Evolutionary conservation across 768 basidiomycete species (phyloP), one percentile per base, ranked within the genome.

Genomic region (Artomyces pyxidatus): DNA sequence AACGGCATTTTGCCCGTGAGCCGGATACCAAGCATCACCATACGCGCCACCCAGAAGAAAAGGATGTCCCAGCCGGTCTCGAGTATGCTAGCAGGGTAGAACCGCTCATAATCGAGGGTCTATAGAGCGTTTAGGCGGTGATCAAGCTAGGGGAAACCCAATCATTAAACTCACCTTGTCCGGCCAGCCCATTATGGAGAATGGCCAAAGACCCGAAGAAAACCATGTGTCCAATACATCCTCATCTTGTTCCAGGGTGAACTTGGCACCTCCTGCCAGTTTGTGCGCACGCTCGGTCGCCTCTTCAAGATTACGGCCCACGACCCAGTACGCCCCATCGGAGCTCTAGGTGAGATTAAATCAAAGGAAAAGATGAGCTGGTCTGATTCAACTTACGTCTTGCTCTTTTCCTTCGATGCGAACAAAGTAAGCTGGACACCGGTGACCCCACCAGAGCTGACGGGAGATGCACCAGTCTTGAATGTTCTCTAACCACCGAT

Each of bases 31-130:
- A 98, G 81, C 60, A 99, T 70, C 42, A 88, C 95, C 95, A 98
- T 99, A 37, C 96, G 86, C 14, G 96, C 94, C 6, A 98, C 95
- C 96, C 96, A 99, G 80, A 98, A 98, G 77, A 94, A 94, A n/a
- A 99, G 67, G 59, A 98, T 98, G 55, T 98, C 96, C 95, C 96
- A 98, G 40, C 96, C 96, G 0, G 96, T 99, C 70, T 98, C 96
- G 26, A 98, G 79, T 38, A 98, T 58, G n/a, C 83, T 78, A 2
- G 89, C 70, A 0, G 96, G 96, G 65, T 94, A 99, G 71, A 89
- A 98, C 26, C 73, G 71, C 55, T 81, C 65, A 37, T 90, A 58
- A 62, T 98, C 95, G 4, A 69, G 53, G 0, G 91, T 93, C 89
- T 91, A 12, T 9, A 42, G 47, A 28, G n/a, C 12, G 23, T 25